Evolutionary conservation across 2,329 filamentous ascomycete species (phyloP), one percentile per base, ranked within the genome.

Genomic region (Penicillium sp.): DNA sequence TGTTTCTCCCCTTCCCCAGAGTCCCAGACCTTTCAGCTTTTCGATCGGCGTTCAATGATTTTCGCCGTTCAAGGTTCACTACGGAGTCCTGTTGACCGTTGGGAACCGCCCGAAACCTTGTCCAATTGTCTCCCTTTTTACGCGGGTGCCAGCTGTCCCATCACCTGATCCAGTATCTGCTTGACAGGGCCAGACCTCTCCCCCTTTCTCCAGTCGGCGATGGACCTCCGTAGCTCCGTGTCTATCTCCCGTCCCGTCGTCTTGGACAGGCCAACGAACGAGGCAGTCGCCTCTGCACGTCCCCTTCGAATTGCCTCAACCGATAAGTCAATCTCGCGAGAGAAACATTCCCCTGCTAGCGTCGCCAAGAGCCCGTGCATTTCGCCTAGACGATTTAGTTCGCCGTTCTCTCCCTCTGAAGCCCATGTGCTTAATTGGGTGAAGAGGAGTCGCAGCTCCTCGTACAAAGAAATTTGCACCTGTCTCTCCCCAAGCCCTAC

Each of bases 181-280:
- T 73, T 75, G 19, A 80, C 70, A 52, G 72, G 68, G 31, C 69
- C 73, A 54, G 79, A 79, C 70, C 80, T 68, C 66, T 82, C 80
- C 47, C 66, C 66, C 19, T 69, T 67, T 51, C 73, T 69, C 80
- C 80, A 82, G 26, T 58, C 54, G 56, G 66, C 65, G 38, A 79
- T 61, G 46, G 48, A 53, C 51, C 63, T 62, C 29, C 64, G 67
- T 15, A 77, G 58, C 29, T 58, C 63, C 21, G 69, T 64, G 21
- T 62, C 58, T 52, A 76, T 56, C 48, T 62, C 56, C 26, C 66
- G 44, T 31, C 61, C 69, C 46, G 49, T 64, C 66, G 66, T 56
- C 55, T 64, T 66, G 56, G 69, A 70, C 58, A 76, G 56, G 30
- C 66, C 67, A 57, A 75, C 66, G 63, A 75, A 79, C 51, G 70